These are phyloP conservation scores for Plasmodium ovale DNA, from an alignment of 169 alveolate genomes.

Conservation along the genomic window DNA sequence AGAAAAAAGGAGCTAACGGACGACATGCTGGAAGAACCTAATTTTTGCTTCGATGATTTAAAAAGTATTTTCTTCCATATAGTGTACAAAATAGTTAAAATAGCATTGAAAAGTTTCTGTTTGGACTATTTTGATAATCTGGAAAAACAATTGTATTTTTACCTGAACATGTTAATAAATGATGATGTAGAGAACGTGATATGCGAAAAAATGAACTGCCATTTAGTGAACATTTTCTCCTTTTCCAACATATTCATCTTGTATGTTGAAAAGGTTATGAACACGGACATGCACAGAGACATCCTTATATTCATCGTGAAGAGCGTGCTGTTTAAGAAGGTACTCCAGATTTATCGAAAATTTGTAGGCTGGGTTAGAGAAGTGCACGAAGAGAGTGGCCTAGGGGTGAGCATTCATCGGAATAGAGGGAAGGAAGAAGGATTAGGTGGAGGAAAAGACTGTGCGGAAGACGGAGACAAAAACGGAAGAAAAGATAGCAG, in stretches of 20 bases:
- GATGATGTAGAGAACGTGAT: conserved; percentile 33
- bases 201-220: conserved; percentile 68
- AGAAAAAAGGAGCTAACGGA: background rate
- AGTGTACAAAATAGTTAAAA: conserved; percentile 50
- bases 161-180: conserved; percentile 38
- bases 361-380: conserved; percentile 11
- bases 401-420: background rate
- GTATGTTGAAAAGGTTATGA: conserved; percentile 57
- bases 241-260: conserved; percentile 57
- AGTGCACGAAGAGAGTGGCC: background rate
- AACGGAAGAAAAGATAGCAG: conserved; percentile 11
- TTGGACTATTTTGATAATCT: conserved; percentile 50
- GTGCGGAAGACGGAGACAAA: background rate
- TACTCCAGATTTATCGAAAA: conserved; percentile 22
- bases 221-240: conserved; percentile 57
- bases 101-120: conserved; percentile 48
- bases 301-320: conserved; percentile 48
- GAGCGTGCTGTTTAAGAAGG: conserved; percentile 25
- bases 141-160: conserved; percentile 32
- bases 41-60: conserved; percentile 40
- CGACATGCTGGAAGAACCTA: conserved; percentile 7
- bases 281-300: conserved; percentile 34
- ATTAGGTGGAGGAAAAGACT: background rate
- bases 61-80: conserved; percentile 47
- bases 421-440: no score